A percentile compares a stretch with the other conserved stretches of the same genome.
Conservation (phyloP, 1,139 yeast species). For the Kodamaea plutei region DNA sequence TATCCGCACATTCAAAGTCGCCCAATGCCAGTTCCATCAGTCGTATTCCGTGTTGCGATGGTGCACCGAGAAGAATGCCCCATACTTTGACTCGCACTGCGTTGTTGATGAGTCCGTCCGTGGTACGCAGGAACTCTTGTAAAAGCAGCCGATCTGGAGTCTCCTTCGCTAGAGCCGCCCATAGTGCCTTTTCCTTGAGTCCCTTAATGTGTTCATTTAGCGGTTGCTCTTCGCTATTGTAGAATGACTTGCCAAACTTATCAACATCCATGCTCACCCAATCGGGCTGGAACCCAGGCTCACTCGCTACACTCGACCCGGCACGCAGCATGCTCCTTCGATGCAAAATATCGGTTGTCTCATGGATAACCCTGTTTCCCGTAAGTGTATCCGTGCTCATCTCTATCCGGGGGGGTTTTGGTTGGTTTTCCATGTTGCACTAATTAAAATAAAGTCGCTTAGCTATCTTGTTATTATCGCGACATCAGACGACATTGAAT, state of each 20-base stretch:
- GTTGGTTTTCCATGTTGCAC: too few species aligned
- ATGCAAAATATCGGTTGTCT: too few species aligned
- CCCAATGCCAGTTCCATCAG: too few species aligned
- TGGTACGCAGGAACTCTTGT: conserved; percentile 34
- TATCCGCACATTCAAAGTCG: conserved; percentile 24
- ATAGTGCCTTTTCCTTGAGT: conserved; percentile 38
- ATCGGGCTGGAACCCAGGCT: too few species aligned
- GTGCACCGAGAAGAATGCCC: conserved; percentile 40
- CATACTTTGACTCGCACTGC: conserved; percentile 41
- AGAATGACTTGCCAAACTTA: conserved; percentile 47
- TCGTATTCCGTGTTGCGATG: background rate
- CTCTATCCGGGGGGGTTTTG: too few species aligned
- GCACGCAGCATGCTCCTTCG: too few species aligned
- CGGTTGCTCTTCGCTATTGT: conserved; percentile 39
- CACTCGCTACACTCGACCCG: too few species aligned
- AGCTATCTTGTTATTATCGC: too few species aligned
- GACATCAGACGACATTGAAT: too few species aligned
- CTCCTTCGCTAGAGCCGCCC: conserved; percentile 27
- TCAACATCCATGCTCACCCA: conserved; percentile 52
- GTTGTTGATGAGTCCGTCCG: conserved; percentile 47
- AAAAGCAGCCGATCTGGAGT: conserved; percentile 16
- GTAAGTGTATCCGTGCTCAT: too few species aligned
- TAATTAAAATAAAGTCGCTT: too few species aligned
- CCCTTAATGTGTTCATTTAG: conserved; percentile 19
- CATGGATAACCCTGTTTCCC: too few species aligned